Percentiles rank a stretch among this genome's conserved stretches.
phyloP scores from a whole-genome alignment of 345 rosid genomes.

The Hibiscus tridactylites region DNA sequence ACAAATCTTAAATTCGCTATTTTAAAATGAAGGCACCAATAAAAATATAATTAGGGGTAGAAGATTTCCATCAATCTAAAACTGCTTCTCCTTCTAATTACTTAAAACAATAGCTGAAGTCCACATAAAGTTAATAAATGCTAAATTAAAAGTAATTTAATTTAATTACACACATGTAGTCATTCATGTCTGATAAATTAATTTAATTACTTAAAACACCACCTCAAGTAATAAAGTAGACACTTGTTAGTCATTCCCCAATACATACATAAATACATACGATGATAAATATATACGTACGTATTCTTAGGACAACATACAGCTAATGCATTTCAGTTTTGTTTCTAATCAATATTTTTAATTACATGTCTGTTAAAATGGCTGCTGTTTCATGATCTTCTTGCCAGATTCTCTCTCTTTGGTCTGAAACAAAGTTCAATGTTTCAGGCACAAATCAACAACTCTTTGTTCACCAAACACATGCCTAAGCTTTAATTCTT shows the following conservation, averaged over 20 bases:
- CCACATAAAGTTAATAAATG: too few species aligned
- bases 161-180: not conserved
- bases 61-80: too few species aligned
- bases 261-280: not conserved
- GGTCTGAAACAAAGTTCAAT: not conserved
- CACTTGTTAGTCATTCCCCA: too few species aligned
- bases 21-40: too few species aligned
- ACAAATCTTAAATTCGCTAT: too few species aligned
- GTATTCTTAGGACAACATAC: not conserved
- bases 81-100: too few species aligned
- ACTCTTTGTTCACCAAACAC: not conserved
- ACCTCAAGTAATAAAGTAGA: not conserved
- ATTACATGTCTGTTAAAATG: not conserved
- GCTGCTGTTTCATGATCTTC: not conserved
- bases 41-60: too few species aligned
- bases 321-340: not conserved
- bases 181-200: not conserved
- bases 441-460: not conserved
- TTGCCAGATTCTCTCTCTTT: not conserved
- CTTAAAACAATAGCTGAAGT: too few species aligned
- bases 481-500: conserved; percentile 4
- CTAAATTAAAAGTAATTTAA: too few species aligned
- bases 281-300: too few species aligned
- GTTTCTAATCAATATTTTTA: not conserved
- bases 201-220: not conserved